Evolutionary conservation across 108 stramenopile species (phyloP), one percentile per base, ranked within the genome.

Genomic region (Fistulifera solaris): DNA sequence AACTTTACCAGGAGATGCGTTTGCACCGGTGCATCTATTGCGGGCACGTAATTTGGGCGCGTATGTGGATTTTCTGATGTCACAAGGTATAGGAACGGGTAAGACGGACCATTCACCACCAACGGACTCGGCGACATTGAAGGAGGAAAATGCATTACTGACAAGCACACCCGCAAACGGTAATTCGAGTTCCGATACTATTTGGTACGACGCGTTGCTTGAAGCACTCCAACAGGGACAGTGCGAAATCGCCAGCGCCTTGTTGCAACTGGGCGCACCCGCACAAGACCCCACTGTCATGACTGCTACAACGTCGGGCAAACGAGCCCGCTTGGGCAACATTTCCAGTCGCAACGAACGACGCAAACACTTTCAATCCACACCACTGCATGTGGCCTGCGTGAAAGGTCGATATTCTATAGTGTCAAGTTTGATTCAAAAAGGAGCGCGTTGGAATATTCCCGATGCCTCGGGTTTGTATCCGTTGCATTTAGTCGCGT

Each of bases 351-450:
- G 75, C 1, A 66, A 27, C n/a, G 59, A 63, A 21, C 61, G 52
- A 22, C 70, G 64, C 58, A 25, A 44, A 48, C 28, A 46, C 1
- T 73, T 76, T 72, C 61, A 39, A 44, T 78, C 81, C 47, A 80
- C 69, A 58, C 86, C 86, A 21, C 53, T 92, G 18, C 90, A 92
- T 58, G 46, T 87, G 31, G 84, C 90, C 7, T 83, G 82, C 52
- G 31, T 67, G 10, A 62, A 69, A 26, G 90, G 90, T 0, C 52
- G 77, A 48, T 38, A 44, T 15, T 22, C 16, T 1, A 45, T 92
- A 22, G 80, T 86, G 0, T 55, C 48, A 13, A 54, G 60, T 40
- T 61, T 91, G 10, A 31, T 91, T 10, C 18, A 40, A 13, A 71
- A 67, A 40, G 77, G 68, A 17, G 80, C 80, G 31, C 81, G 72